phyloP scores from a whole-genome alignment of 2,329 filamentous ascomycete species.

The Lasiodiplodia gonubiensis region DNA sequence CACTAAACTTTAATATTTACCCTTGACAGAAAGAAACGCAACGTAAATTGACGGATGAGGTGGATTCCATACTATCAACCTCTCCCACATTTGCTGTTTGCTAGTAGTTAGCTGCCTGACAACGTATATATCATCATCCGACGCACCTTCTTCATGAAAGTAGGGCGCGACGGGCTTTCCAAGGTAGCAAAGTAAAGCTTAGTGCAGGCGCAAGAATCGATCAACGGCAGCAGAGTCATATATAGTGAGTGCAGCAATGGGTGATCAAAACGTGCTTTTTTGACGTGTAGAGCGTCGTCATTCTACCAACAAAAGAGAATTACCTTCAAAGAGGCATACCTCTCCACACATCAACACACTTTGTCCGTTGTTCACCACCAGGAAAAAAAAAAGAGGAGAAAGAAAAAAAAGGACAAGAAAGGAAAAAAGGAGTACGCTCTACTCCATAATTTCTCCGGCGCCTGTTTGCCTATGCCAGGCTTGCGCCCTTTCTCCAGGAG shows the following conservation, averaged over 20 bases:
- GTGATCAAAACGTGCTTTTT: conserved; percentile 9
- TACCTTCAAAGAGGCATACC: conserved; percentile 2
- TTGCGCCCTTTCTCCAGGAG: conserved; percentile 2
- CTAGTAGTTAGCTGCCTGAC: too few relatives aligned
- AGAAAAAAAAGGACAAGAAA: neutral
- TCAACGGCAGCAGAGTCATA: neutral
- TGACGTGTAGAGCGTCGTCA: conserved; percentile 9
- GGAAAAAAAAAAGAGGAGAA: conserved; percentile 10
- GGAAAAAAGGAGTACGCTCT: neutral
- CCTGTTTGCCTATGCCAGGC: neutral
- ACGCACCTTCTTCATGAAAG: too few relatives aligned
- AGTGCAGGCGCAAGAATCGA: too few relatives aligned
- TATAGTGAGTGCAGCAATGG: neutral
- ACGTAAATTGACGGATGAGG: too few relatives aligned
- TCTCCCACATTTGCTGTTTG: too few relatives aligned
- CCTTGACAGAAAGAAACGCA: too few relatives aligned
- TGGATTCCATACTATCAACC: too few relatives aligned
- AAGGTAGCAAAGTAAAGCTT: too few relatives aligned
- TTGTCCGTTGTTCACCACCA: conserved; percentile 2
- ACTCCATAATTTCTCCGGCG: conserved; percentile 3
- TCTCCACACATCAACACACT: conserved; percentile 8
- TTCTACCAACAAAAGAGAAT: conserved; percentile 10
- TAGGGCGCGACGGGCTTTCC: too few relatives aligned
- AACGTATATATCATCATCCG: too few relatives aligned
- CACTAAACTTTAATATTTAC: too few relatives aligned